Percentiles rank a stretch among this genome's conserved stretches.
Conservation (phyloP, 139 green algal species). For the Chlamydomonas asymmetrica region DNA sequence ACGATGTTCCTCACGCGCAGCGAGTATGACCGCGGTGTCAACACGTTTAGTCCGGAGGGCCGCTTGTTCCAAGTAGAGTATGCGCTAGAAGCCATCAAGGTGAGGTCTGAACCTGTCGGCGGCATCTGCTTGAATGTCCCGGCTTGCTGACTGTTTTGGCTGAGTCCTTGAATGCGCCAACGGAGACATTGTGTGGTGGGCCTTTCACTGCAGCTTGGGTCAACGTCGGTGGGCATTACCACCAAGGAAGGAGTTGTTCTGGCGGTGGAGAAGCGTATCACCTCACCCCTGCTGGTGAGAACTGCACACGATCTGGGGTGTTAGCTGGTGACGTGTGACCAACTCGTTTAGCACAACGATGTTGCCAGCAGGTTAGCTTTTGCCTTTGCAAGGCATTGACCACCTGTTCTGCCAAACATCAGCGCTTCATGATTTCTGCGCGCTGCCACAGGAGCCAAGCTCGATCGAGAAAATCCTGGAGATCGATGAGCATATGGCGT, state of each 20-base stretch:
- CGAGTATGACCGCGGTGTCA: constrained; percentile 98
- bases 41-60: constrained; percentile 94
- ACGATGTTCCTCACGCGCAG: constrained; percentile 77
- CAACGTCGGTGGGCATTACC: constrained; percentile 94
- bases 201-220: constrained; percentile 93
- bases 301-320: background rate
- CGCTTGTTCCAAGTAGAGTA: constrained; percentile 99
- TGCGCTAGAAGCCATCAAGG: constrained; percentile 98
- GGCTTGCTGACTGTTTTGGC: too few relatives aligned
- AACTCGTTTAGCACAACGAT: too few relatives aligned
- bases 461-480: constrained; percentile 97
- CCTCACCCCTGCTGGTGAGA: constrained; percentile 89
- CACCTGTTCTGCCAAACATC: background rate
- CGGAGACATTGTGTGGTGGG: too few relatives aligned
- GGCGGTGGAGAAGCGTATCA: constrained; percentile 97
- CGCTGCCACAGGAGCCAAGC: constrained; percentile 88
- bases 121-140: too few relatives aligned
- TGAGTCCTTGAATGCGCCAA: too few relatives aligned
- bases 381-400: background rate
- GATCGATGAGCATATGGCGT: constrained; percentile 94
- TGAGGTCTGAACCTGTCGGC: too few relatives aligned
- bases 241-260: constrained; percentile 93
- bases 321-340: too few relatives aligned
- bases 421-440: too few relatives aligned
- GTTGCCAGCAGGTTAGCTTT: background rate